Evolutionary conservation across 495 filamentous ascomycete species (phyloP), one percentile per base, ranked within the genome.

Genomic region (Penicillium canescens): DNA sequence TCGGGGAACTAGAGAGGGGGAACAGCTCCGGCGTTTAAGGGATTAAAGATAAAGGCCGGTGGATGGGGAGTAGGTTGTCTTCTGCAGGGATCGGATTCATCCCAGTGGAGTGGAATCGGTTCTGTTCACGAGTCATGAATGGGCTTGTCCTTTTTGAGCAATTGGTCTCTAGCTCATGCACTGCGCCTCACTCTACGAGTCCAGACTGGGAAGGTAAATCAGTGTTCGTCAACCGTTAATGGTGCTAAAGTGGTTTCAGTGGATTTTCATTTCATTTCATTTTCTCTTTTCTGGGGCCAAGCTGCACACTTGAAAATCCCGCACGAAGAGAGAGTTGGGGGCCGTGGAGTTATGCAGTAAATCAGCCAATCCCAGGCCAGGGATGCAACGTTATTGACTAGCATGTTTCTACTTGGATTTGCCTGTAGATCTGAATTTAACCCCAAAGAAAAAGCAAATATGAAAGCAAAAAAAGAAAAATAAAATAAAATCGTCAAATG

Each of bases 281-380:
- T 18, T 18, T 18, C 18, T 18, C 18, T 18, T 18, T 18, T 18
- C 18, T 18, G 18, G 18, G 18, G 18, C 18, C 18, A 18, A 18
- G 18, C 18, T 18, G 18, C 18, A 18, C 18, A 18, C 18, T 10
- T 38, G 39, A 43, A 51, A 42, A 42, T 43, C 39, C 31, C 39
- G 49, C 49, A 50, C 18, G 20, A 18, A 18, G 18, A 18, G 47
- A 21, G n/a, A 28, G 35, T 51, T 51, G 49, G 49, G 49, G 49
- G 49, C 49, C 49, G 13, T 48, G 46, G 33, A 48, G 46, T 38
- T 47, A 47, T 37, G 46, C 46, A 11, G 33, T 38, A 24, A 8
- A 14, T 47, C 31, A 35, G 24, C 46, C 46, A 48, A 48, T 48
- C 46, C 0, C 0, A 11, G 41, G n/a, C 4, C 24, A 4, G 12